These are phyloP conservation scores for Cornus controversa DNA, from an alignment of 148 eudicot genomes.

Conservation along the genomic window DNA sequence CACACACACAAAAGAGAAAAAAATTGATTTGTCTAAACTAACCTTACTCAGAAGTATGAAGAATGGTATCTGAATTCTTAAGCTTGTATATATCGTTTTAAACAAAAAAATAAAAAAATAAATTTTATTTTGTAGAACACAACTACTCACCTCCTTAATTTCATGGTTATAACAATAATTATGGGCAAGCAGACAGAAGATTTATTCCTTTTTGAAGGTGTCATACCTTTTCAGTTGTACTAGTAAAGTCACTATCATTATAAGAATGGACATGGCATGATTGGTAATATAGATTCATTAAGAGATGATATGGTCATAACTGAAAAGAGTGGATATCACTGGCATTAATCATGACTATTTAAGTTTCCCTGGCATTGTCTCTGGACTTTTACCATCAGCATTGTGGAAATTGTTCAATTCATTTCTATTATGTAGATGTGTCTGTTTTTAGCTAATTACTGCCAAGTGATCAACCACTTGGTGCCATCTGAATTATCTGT, in stretches of 20 bases:
- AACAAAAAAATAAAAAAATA: too few relatives aligned
- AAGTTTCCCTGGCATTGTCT: neutral
- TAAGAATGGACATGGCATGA: neutral
- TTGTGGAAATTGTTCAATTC: neutral
- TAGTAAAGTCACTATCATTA: neutral
- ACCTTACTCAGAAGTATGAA: neutral
- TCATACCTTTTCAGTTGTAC: neutral
- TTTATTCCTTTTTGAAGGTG: neutral
- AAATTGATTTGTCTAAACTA: neutral
- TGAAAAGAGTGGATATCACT: neutral
- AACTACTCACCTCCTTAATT: neutral
- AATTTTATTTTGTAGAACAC: neutral
- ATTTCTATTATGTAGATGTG: too few relatives aligned
- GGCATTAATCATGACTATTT: neutral
- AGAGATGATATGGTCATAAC: neutral
- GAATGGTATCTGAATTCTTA: neutral
- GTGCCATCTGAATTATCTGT: neutral
- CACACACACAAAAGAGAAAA: neutral
- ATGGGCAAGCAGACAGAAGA: neutral
- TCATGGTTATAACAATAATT: neutral
- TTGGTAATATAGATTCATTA: neutral
- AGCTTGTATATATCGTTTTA: neutral
- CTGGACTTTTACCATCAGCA: too few relatives aligned
- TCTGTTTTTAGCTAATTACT: neutral
- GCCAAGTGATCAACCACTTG: neutral